Percentiles rank a stretch among this genome's conserved stretches.
phyloP scores from a whole-genome alignment of 345 rosid species.

The Dimocarpus longan region DNA sequence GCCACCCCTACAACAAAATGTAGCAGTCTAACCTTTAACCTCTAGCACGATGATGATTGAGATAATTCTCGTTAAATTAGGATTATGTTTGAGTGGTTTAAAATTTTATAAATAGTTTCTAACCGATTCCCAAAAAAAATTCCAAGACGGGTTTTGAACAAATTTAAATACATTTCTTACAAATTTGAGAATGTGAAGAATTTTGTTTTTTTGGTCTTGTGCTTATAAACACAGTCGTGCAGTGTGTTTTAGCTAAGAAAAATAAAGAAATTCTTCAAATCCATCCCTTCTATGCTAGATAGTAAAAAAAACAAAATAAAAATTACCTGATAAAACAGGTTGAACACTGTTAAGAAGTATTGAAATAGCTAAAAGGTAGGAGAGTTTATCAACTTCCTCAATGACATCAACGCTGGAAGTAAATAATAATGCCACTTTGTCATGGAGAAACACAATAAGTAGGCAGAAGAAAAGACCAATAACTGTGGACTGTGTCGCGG shows the following conservation, averaged over 20 bases:
- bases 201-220: neutral
- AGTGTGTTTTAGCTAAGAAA: too few relatives aligned
- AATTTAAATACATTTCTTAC: neutral
- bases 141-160: too few relatives aligned
- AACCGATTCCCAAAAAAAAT: too few relatives aligned
- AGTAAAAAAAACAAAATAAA: neutral
- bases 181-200: neutral
- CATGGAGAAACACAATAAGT: slow-evolving; percentile 29
- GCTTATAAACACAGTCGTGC: too few relatives aligned
- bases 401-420: slow-evolving; percentile 43
- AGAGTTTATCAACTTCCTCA: slow-evolving; percentile 34
- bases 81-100: too few relatives aligned
- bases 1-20: slow-evolving; percentile 59
- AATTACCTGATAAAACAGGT: slow-evolving; percentile 49
- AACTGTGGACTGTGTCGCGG: slow-evolving; percentile 36
- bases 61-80: too few relatives aligned
- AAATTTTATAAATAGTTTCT: too few relatives aligned
- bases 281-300: neutral
- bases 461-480: slow-evolving; percentile 38
- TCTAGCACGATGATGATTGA: too few relatives aligned
- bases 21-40: neutral
- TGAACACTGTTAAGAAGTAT: slow-evolving; percentile 54
- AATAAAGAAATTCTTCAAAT: too few relatives aligned
- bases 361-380: slow-evolving; percentile 37
- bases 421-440: slow-evolving; percentile 44